These are phyloP conservation scores for Thalassiosira livingstoniorum DNA, from an alignment of 352 stramenopile species.

Conservation along the genomic window DNA sequence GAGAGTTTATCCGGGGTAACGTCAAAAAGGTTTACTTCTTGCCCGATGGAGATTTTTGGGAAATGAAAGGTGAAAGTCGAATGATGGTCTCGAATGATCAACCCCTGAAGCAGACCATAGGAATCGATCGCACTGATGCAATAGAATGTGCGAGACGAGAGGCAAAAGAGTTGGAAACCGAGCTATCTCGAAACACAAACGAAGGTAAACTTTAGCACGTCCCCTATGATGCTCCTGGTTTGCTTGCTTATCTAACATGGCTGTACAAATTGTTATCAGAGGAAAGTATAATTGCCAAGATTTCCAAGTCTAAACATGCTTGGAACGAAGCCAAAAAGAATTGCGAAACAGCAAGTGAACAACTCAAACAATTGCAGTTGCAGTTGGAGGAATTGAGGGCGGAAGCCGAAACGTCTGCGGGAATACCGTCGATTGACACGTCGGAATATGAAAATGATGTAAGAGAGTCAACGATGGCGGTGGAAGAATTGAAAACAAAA, in stretches of 20 bases:
- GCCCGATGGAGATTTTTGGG: conserved; percentile 79
- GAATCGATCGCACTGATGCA: conserved; percentile 68
- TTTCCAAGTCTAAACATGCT: conserved; percentile 46
- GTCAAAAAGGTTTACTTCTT: conserved; percentile 79
- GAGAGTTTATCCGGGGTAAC: conserved; percentile 55
- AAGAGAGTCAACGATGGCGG: conserved; percentile 49
- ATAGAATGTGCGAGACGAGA: conserved; percentile 72
- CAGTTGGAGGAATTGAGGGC: conserved; percentile 65
- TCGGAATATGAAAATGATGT: conserved; percentile 77
- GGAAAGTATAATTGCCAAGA: not conserved
- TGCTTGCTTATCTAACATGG: too few species aligned
- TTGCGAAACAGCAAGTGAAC: conserved; percentile 28
- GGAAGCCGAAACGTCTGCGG: conserved; percentile 62
- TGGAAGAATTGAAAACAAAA: conserved; percentile 64
- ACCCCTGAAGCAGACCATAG: conserved; percentile 71
- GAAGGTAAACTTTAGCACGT: too few species aligned
- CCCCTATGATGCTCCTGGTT: too few species aligned
- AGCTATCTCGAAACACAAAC: conserved; percentile 57
- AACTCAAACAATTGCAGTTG: conserved; percentile 54
- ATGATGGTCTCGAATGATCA: conserved; percentile 70
- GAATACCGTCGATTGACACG: conserved; percentile 76
- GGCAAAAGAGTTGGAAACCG: conserved; percentile 62
- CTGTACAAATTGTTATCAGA: too few species aligned
- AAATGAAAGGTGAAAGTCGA: conserved; percentile 55
- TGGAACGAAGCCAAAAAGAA: conserved; percentile 71